Base-by-base conservation (phyloP, 495 filamentous ascomycete genomes). In the Penicillium malachiteum region DNA sequence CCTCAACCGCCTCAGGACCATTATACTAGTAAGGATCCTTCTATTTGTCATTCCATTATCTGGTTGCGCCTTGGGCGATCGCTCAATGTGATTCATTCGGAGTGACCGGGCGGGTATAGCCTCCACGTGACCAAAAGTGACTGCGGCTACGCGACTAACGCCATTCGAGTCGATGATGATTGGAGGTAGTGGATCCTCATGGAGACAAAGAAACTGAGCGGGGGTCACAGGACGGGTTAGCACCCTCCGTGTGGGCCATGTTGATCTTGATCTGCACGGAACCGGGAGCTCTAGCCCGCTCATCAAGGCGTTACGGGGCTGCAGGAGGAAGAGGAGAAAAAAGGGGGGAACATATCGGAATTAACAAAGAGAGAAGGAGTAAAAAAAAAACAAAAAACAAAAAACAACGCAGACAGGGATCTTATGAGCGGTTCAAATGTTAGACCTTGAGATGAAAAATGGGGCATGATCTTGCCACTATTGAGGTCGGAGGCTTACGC, bases 241-340 rank as follows among this genome's bases (percentile, higher is more conserved):
- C 16, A 51, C 31, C 50, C 17, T 43, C 57, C 44, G 12, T 50
- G 21, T n/a, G 54, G 50, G 52, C 52, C 63, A 64, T 58, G 64
- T 62, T 65, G 62, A 67, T 65, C 65, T 54, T 53, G 62, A 67
- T 67, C 65, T 67, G 62, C 65, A 65, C 65, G 58, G 61, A 62
- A 56, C 54, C 60, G 64, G 64, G 63, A 53, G 52, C 60, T 57
- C 50, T 53, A 57, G 57, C 48, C 50, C 46, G 52, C 34, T 45
- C 42, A 56, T 51, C 32, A 46, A 56, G 54, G 54, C 41, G 35
- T 38, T 17, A 46, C 33, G 38, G 47, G 47, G 47, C 31, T 39
- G 52, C 52, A 55, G 30, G 40, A 32, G 34, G 39, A 42, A 44
- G 44, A 31, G 35, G n/a, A 47, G 7, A 35, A 12, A 31, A 46